Evolutionary conservation across 345 rosid genomes (phyloP).

Genomic region (Dipteronia dyeriana): DNA sequence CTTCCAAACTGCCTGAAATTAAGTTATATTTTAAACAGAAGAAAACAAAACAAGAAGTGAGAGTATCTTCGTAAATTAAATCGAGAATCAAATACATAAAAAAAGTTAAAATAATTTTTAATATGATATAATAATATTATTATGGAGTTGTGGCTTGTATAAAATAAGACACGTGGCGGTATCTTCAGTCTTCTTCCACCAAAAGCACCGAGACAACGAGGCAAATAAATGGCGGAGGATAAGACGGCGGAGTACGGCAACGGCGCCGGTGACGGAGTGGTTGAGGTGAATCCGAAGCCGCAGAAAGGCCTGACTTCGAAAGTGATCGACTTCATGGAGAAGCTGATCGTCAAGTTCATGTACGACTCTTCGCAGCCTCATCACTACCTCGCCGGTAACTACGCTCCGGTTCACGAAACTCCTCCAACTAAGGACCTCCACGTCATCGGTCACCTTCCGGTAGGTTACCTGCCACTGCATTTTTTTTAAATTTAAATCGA

Average conservation of each 20-base stretch:
- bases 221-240: not conserved
- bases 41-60: too few species aligned
- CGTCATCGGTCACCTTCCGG: constrained; percentile 82
- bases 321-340: constrained; percentile 69
- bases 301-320: constrained; percentile 64
- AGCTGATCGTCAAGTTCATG: constrained; percentile 68
- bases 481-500: not conserved
- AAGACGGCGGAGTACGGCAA: constrained; percentile 10
- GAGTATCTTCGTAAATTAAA: too few species aligned
- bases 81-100: too few species aligned
- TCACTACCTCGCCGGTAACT: constrained; percentile 89
- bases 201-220: not conserved
- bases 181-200: too few species aligned
- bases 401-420: constrained; percentile 76
- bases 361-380: constrained; percentile 73
- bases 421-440: constrained; percentile 74
- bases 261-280: constrained; percentile 14
- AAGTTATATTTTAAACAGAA: too few species aligned
- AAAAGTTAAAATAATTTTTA: too few species aligned
- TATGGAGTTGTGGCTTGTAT: too few species aligned
- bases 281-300: constrained; percentile 68
- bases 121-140: too few species aligned
- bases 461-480: constrained; percentile 18
- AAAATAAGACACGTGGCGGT: too few species aligned
- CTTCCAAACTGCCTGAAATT: too few species aligned